Base-by-base conservation (phyloP, 164 flowering plant genomes). In the Chimonanthus praecox region DNA sequence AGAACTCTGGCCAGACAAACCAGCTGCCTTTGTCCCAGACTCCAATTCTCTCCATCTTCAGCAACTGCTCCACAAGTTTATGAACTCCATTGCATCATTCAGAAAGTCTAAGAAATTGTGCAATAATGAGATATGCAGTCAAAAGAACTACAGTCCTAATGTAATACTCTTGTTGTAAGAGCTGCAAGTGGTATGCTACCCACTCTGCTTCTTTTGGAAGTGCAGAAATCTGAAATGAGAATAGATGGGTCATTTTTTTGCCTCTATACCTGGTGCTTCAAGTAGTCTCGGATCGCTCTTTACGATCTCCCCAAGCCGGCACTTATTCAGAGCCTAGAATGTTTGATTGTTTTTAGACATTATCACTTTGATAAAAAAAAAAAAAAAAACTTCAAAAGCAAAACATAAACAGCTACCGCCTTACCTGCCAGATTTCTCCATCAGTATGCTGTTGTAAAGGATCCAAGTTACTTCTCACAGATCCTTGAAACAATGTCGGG, bases 11-110 rank as follows among this genome's bases (percentile, higher is more conserved):
- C 97, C 46, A 91, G 79, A 77, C 98, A 93, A 61, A 91, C 89
- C 47, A 93, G 87, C 74, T 91, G 98, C 81, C 97, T 80, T 69
- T 91, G 94, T 65, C 97, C 98, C 33, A 91, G 84, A 72, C 98
- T 93, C 97, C 93, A 93, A 73, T 93, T 93, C 80, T 84, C 87
- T 71, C 98, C 97, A 81, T 89, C 91, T 81, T 91, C 97, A 11
- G 89, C 88, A 70, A 92, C 97, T 88, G 88, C 80, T 71, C 47
- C 50, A 21, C 18, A 50, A 60, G 6, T 11, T 1, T 18, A 51
- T 5, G 9, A 21, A 66, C 51, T 10, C 43, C n/a, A 33, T 3
- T 21, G 8, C 51, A 67, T 4, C 15, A 15, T 16, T 6, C 15
- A 9, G 45, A 4, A 6, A 54, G 7, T 47, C 15, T 11, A 49